Base-by-base conservation (phyloP, 164 flowering plant genomes). In the Chimonanthus praecox region DNA sequence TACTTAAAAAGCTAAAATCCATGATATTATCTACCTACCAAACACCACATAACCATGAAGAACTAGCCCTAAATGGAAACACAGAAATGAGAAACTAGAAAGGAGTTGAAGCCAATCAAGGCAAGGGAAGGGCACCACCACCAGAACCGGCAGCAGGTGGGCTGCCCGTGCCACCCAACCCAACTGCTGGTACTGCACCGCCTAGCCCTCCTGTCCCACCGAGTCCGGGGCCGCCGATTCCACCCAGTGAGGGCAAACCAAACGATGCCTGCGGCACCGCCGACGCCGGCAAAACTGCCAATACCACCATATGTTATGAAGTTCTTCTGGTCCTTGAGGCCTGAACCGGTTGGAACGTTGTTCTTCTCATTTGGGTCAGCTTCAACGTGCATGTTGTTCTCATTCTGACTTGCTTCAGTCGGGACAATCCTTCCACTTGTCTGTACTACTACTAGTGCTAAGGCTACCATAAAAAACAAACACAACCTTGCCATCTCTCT, bases 401-500 rank as follows among this genome's bases (percentile, higher is more conserved):
- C 67, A 64, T 33, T 44, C 15, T 45, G 9, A 45, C 69, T 33
- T 18, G 63, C 11, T 3, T 43, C 72, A 33, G 64, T 58, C 7
- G 47, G 62, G 16, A 65, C 68, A 16, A 6, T 65, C 47, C 68
- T 65, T 43, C 47, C 68, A 65, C 48, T 45, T 16, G 48, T 65
- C 47, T 44, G 68, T 8, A 58, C 73, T 5, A 60, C 16, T 47
- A 45, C 58, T 5, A 71, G 48, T 45, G 68, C 68, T 5, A 69
- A 16, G 13, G 69, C 58, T 5, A 67, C 49, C 43, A 66, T 20
- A 8, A 65, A 4, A 10, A 66, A 73, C 60, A 13, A 16, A 67
- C 60, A 54, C 64, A 43, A n/a, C 75, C 47, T 73, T 46, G 63
- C 75, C 75, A 73, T 65, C 70, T 54, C 62, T 73, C 75, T 73